phyloP scores from a whole-genome alignment of 441 rosid species.

The Cnidoscolus chayamansa region DNA sequence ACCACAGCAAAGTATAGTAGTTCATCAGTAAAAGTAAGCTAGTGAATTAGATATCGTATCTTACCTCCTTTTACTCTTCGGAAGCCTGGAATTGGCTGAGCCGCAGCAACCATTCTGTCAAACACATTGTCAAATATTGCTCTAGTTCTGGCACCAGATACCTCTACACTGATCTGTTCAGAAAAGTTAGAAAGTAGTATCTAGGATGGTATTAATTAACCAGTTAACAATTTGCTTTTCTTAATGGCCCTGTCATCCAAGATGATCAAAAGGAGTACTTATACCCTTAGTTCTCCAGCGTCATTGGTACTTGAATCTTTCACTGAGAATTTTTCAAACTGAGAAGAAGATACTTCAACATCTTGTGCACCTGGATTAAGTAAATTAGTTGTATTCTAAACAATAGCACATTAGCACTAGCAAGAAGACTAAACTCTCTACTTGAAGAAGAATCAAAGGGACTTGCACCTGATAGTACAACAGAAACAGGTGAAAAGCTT shows the following conservation, averaged over 20 bases:
- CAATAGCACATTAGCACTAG: background rate
- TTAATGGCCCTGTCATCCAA: conserved; percentile 4
- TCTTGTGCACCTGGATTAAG: conserved; percentile 40
- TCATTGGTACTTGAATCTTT: conserved; percentile 24
- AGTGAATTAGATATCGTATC: background rate
- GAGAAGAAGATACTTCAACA: conserved; percentile 40
- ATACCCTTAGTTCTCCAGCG: conserved; percentile 44
- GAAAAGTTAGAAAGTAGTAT: conserved; percentile 8
- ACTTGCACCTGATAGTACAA: conserved; percentile 48
- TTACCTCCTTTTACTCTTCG: conserved; percentile 92
- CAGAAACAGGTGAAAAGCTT: conserved; percentile 32
- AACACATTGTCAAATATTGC: conserved; percentile 57
- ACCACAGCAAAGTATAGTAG: background rate
- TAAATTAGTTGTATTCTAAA: background rate
- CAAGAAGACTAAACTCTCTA: conserved; percentile 18
- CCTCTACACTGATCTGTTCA: conserved; percentile 56
- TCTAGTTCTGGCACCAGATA: conserved; percentile 62
- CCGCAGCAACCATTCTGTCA: conserved; percentile 83
- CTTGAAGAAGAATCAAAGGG: conserved; percentile 9
- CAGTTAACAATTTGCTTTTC: background rate
- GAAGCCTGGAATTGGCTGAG: conserved; percentile 97
- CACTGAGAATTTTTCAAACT: conserved; percentile 46
- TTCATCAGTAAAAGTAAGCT: background rate
- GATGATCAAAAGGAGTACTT: background rate
- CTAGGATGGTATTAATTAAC: background rate